phyloP scores from a whole-genome alignment of 805 yeast genomes.

The Candida nitratophila region DNA sequence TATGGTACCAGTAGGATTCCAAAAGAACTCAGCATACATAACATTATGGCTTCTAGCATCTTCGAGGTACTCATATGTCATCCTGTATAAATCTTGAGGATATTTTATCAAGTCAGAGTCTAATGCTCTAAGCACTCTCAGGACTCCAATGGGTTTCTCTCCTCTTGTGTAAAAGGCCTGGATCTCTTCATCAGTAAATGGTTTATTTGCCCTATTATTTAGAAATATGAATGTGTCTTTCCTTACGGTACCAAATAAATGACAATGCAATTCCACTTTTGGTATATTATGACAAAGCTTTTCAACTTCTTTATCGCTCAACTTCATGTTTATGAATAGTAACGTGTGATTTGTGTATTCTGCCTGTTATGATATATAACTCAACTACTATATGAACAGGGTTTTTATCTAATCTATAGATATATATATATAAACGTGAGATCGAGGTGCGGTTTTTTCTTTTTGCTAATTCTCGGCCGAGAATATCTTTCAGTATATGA shows the following conservation, averaged over 20 bases:
- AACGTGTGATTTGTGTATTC: neutral
- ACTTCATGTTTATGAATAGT: neutral
- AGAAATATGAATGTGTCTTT: conserved; percentile 18
- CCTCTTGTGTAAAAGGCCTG: conserved; percentile 23
- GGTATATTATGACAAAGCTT: conserved; percentile 22
- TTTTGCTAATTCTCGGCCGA: neutral
- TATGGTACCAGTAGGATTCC: conserved; percentile 28
- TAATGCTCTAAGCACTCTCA: conserved; percentile 21
- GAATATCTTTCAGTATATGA: neutral
- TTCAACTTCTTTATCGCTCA: conserved; percentile 1
- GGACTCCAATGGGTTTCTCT: conserved; percentile 25
- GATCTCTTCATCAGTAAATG: conserved; percentile 18
- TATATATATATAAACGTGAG: too few species aligned
- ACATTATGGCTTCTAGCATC: conserved; percentile 19
- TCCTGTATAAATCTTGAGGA: conserved; percentile 19
- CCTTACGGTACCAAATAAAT: conserved; percentile 23
- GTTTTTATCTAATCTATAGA: too few species aligned
- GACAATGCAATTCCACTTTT: conserved; percentile 26
- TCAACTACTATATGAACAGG: too few species aligned
- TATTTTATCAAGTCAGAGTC: conserved; percentile 18
- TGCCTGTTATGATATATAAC: too few species aligned
- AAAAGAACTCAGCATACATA: conserved; percentile 22
- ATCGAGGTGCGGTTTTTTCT: too few species aligned
- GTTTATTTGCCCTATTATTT: conserved; percentile 16
- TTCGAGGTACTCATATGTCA: conserved; percentile 20